These are phyloP conservation scores for Lecanicillium sp. DNA, from an alignment of 2,329 filamentous ascomycete genomes.

Conservation along the genomic window DNA sequence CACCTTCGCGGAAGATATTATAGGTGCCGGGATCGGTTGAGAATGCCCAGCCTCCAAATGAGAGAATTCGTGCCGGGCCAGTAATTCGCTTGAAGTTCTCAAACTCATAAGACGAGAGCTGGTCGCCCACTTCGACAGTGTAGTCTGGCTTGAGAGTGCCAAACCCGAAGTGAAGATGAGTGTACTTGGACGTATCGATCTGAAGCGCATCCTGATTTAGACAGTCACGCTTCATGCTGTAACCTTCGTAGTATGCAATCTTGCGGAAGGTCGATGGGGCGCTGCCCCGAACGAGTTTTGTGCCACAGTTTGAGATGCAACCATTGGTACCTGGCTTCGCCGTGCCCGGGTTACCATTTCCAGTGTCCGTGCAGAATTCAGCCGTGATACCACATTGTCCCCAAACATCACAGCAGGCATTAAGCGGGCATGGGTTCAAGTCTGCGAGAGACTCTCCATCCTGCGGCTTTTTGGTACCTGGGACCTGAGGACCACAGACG, in stretches of 20 bases:
- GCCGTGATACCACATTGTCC: conserved; percentile 32
- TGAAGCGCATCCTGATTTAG: conserved; percentile 16
- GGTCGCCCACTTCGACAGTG: conserved; percentile 14
- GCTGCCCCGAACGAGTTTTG: conserved; percentile 13
- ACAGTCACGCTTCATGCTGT: conserved; percentile 10
- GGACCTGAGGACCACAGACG: conserved; percentile 15
- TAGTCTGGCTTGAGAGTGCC: conserved; percentile 13
- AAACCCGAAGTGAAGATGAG: conserved; percentile 18
- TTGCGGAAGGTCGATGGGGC: conserved; percentile 1
- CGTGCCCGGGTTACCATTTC: conserved; percentile 8
- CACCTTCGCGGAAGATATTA: conserved; percentile 26
- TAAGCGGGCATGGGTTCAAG: conserved; percentile 22
- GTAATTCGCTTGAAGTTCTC: conserved; percentile 17
- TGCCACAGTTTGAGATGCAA: conserved; percentile 17
- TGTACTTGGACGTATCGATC: conserved; percentile 11
- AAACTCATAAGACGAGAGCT: conserved; percentile 17
- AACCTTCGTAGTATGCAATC: conserved; percentile 16
- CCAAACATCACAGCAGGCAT: conserved; percentile 25
- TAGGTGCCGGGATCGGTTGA: conserved; percentile 28
- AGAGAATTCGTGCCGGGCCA: conserved; percentile 26
- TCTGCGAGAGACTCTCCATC: conserved; percentile 10
- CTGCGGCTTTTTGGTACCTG: conserved; percentile 14
- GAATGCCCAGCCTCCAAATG: conserved; percentile 38
- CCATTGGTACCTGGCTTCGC: conserved; percentile 6
- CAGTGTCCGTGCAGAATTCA: conserved; percentile 25